Evolutionary conservation across 192 early-diverging fungal genomes (phyloP).

Genomic region (Chytriomyces hyalinus): DNA sequence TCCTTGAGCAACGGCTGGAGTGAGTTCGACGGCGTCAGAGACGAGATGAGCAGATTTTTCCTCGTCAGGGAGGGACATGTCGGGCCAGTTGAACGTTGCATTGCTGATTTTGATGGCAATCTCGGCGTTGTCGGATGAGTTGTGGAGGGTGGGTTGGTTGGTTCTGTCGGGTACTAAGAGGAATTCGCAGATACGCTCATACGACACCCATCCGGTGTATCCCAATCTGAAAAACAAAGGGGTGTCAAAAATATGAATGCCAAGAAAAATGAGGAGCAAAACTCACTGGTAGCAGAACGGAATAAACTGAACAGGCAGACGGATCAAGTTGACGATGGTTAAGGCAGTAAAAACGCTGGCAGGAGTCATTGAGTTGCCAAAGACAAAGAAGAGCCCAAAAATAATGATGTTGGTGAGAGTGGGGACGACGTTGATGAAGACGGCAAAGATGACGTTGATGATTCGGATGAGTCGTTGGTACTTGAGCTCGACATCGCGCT

Average conservation of each 20-base stretch:
- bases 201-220: conserved; percentile 44
- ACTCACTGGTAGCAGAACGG: conserved; percentile 21
- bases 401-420: conserved; percentile 31
- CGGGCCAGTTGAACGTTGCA: conserved; percentile 65
- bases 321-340: conserved; percentile 61
- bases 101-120: conserved; percentile 61
- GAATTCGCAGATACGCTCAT: conserved; percentile 54
- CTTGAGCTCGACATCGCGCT: conserved; percentile 48
- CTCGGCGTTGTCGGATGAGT: conserved; percentile 32
- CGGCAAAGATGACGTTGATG: conserved; percentile 69
- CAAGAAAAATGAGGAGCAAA: not conserved
- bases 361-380: conserved; percentile 37
- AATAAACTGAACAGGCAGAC: conserved; percentile 50
- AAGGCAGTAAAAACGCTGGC: conserved; percentile 51
- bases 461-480: conserved; percentile 46
- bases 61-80: not conserved
- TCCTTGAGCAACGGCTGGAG: not conserved
- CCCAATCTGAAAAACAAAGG: conserved; percentile 27
- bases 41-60: not conserved
- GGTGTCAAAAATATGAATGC: not conserved
- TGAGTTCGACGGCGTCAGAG: not conserved
- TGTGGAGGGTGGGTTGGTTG: conserved; percentile 46
- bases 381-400: conserved; percentile 33
- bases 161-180: conserved; percentile 67
- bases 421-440: conserved; percentile 50